Percentiles rank a stretch among this genome's conserved stretches.
Evolutionary conservation across 768 basidiomycete genomes (phyloP).

Genomic region (Rhizopogon salebrosus): DNA sequence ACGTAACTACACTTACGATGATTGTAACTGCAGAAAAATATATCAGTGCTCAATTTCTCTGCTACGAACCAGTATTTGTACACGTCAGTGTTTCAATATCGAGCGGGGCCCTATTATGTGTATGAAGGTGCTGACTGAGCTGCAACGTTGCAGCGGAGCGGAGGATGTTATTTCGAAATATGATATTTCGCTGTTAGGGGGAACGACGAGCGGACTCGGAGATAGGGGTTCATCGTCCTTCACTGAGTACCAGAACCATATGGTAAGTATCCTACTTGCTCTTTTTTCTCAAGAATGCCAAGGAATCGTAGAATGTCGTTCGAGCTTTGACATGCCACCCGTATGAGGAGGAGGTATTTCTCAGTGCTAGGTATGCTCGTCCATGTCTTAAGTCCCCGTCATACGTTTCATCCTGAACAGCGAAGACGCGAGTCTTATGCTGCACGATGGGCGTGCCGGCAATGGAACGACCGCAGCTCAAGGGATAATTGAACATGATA

Average conservation of each 20-base stretch:
- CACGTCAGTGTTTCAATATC: conserved; percentile 42
- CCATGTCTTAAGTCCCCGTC: conserved; percentile 7
- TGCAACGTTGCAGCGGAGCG: conserved; percentile 37
- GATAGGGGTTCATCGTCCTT: conserved; percentile 12
- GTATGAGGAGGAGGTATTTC: conserved; percentile 58
- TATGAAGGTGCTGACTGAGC: background rate
- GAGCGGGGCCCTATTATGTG: background rate
- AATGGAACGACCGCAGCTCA: conserved; percentile 34
- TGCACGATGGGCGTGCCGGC: conserved; percentile 52
- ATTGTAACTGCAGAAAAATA: conserved; percentile 48
- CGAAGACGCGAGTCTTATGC: conserved; percentile 63
- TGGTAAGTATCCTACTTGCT: conserved; percentile 13
- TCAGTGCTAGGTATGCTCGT: conserved; percentile 57
- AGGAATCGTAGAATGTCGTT: conserved; percentile 49
- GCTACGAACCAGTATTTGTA: conserved; percentile 56
- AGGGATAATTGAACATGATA: conserved; percentile 42
- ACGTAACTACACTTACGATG: background rate
- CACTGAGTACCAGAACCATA: conserved; percentile 26
- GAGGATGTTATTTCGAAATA: conserved; percentile 49
- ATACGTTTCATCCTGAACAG: conserved; percentile 28
- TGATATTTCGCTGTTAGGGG: conserved; percentile 38
- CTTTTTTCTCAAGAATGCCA: no score
- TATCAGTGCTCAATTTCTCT: conserved; percentile 70
- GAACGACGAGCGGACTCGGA: conserved; percentile 3
- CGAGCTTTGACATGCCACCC: conserved; percentile 64